Evolutionary conservation across 208 protist species (phyloP).

Genomic region (Leishmania arabica): DNA sequence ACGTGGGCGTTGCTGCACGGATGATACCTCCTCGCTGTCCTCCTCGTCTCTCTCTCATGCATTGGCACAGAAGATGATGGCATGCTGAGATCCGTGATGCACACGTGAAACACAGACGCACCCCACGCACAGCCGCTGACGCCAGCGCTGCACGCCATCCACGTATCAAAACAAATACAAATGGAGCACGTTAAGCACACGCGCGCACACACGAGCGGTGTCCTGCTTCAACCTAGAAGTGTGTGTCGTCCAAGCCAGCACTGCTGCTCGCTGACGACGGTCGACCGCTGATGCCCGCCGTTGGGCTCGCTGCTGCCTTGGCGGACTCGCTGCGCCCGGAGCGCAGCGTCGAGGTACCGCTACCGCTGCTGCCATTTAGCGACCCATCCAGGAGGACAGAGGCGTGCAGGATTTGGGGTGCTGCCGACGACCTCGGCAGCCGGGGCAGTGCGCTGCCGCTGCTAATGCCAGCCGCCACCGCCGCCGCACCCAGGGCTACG

Average conservation of each 20-base stretch:
- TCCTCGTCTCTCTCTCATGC: background rate
- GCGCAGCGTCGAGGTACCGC: conserved; percentile 7
- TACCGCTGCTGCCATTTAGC: background rate
- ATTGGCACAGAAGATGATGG: background rate
- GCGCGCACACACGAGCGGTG: too few species aligned
- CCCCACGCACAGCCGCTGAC: background rate
- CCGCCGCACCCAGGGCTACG: conserved; percentile 12
- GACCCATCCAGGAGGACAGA: conserved; percentile 46
- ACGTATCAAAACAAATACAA: background rate
- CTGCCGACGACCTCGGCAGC: background rate
- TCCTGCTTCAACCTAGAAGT: conserved; percentile 10
- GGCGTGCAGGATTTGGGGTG: conserved; percentile 46
- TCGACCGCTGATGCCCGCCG: background rate
- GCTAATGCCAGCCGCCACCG: conserved; percentile 10
- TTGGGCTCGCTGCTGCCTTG: conserved; percentile 1
- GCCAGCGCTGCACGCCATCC: background rate
- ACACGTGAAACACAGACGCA: background rate
- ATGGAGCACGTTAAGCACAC: too few species aligned
- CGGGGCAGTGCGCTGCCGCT: conserved; percentile 2
- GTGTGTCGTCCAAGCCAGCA: conserved; percentile 12
- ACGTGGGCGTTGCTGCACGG: background rate
- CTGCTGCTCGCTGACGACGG: background rate
- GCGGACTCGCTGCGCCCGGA: conserved; percentile 8
- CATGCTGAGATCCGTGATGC: background rate
- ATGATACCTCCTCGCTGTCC: background rate